phyloP scores from a whole-genome alignment of 2,329 filamentous ascomycete species.

The Aureobasidium sp. region DNA sequence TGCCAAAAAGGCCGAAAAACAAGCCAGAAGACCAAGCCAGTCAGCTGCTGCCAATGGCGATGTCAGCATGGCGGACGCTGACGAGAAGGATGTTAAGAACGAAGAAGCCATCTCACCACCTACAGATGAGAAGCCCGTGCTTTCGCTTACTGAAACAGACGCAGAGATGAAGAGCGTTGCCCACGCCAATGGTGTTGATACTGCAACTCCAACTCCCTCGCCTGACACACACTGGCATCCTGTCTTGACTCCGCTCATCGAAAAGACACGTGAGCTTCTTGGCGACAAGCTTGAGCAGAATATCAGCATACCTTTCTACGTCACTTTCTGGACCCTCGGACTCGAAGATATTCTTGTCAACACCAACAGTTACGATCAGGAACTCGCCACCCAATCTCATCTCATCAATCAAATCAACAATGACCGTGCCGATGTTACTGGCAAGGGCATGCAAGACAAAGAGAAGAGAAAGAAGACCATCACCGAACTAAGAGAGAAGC shows the following conservation, averaged over 20 bases:
- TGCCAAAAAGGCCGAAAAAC: constrained; percentile 25
- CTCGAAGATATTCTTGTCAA: constrained; percentile 74
- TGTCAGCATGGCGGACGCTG: constrained; percentile 39
- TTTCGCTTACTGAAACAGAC: constrained; percentile 7
- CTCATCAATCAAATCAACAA: constrained; percentile 58
- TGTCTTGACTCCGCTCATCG: constrained; percentile 64
- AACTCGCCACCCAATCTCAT: constrained; percentile 59
- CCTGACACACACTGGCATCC: constrained; percentile 48
- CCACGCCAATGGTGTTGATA: constrained; percentile 8
- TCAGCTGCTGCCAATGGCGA: constrained; percentile 41
- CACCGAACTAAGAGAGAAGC: constrained; percentile 57
- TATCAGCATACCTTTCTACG: constrained; percentile 73
- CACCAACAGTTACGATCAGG: constrained; percentile 66
- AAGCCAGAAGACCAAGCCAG: constrained; percentile 17
- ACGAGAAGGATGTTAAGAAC: constrained; percentile 28
- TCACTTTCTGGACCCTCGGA: constrained; percentile 86
- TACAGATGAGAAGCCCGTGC: constrained; percentile 9
- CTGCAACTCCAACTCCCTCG: constrained; percentile 14
- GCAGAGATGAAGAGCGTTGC: constrained; percentile 11
- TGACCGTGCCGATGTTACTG: constrained; percentile 64
- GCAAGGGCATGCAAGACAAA: constrained; percentile 56
- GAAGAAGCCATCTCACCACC: background rate
- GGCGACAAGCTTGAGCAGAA: constrained; percentile 57
- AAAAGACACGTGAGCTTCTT: constrained; percentile 54
- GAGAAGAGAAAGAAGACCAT: constrained; percentile 62